phyloP scores from a whole-genome alignment of 139 green algal genomes.

The Closterium sp. region DNA sequence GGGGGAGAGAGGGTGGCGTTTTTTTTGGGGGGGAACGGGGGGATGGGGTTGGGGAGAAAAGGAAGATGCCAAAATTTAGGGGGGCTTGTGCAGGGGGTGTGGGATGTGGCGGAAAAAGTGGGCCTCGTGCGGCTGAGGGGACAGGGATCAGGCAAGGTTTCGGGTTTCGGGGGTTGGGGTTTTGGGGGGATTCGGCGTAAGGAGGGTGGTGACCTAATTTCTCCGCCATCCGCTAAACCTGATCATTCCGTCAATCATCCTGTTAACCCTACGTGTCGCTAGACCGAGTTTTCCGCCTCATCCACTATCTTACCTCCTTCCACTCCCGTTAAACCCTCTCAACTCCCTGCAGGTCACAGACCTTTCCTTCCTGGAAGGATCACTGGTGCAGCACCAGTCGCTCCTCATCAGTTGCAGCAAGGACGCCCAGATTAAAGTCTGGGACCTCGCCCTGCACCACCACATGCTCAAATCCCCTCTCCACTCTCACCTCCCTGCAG shows the following conservation, averaged over 20 bases:
- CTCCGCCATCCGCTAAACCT: no score
- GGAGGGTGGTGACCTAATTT: no score
- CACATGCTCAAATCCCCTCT: slow-evolving; percentile 79
- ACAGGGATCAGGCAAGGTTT: background rate
- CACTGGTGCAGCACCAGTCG: background rate
- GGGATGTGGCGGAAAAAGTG: no score
- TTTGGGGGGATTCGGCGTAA: no score
- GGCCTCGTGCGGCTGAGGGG: no score
- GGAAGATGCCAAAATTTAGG: no score
- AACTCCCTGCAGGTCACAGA: slow-evolving; percentile 26
- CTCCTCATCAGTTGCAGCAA: slow-evolving; percentile 73
- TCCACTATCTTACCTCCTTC: no score
- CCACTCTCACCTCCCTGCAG: background rate
- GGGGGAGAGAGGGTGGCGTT: no score
- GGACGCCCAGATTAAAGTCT: slow-evolving; percentile 78
- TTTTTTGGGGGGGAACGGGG: background rate
- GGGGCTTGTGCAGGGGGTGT: no score
- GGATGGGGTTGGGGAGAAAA: background rate
- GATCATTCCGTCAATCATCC: no score
- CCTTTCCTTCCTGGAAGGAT: slow-evolving; percentile 37
- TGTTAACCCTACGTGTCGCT: no score
- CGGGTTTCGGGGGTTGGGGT: background rate
- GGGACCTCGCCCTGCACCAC: slow-evolving; percentile 87
- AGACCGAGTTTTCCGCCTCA: no score
- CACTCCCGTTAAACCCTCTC: background rate